These are phyloP conservation scores for Citrullus amarus DNA, from an alignment of 306 rosid species.

Conservation along the genomic window DNA sequence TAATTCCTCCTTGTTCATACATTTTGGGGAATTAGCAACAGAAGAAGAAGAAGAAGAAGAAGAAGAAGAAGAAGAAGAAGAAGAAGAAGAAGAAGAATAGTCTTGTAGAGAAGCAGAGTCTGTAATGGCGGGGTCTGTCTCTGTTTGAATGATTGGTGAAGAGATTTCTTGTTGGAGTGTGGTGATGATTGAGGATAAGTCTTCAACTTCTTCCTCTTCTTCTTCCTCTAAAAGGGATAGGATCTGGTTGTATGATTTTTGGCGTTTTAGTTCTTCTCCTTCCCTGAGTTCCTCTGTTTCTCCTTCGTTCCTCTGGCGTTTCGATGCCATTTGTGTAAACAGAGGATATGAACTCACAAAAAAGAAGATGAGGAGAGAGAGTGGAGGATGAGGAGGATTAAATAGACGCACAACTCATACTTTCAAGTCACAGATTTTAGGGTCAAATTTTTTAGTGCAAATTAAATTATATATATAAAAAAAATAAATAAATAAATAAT, in stretches of 20 bases:
- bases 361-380: constrained; percentile 25
- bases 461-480: too few relatives aligned
- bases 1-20: neutral
- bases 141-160: constrained; percentile 11
- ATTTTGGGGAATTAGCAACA: neutral
- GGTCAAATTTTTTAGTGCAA: neutral
- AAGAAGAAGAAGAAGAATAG: neutral
- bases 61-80: neutral
- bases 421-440: neutral
- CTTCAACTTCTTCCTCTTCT: constrained; percentile 51
- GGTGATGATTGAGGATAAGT: constrained; percentile 47
- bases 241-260: constrained; percentile 48
- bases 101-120: neutral
- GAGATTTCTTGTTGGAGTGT: constrained; percentile 57
- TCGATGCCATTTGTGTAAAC: constrained; percentile 2
- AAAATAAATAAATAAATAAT: too few relatives aligned
- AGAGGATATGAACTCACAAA: neutral
- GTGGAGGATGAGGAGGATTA: constrained; percentile 18
- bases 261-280: constrained; percentile 29
- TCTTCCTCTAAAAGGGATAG: constrained; percentile 63
- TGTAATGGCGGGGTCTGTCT: neutral
- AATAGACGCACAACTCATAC: constrained; percentile 17
- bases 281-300: constrained; percentile 16
- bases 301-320: constrained; percentile 46
- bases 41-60: constrained; percentile 9